A percentile compares a stretch with the other conserved stretches of the same genome.
These are phyloP conservation scores for Claviceps africana DNA, from an alignment of 2,329 filamentous ascomycete species.

Conservation along the genomic window DNA sequence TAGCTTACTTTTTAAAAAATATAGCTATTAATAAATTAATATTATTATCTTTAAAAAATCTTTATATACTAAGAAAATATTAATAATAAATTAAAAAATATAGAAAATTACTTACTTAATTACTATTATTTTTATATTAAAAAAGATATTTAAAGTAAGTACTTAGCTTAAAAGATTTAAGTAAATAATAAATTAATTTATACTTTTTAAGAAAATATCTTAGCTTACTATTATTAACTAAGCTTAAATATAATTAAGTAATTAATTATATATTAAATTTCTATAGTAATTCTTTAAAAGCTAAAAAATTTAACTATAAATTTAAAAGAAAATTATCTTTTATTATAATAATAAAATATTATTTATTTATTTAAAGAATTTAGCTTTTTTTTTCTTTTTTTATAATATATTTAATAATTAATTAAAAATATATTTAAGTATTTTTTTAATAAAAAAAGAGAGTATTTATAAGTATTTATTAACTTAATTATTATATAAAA, in stretches of 20 bases:
- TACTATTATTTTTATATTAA: not conserved
- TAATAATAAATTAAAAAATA: too few species aligned
- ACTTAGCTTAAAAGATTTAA: not conserved
- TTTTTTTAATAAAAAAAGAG: not conserved
- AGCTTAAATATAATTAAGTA: not conserved
- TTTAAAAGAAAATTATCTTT: too few species aligned
- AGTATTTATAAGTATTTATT: not conserved
- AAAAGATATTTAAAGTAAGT: too few species aligned
- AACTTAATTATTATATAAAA: not conserved
- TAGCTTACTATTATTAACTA: not conserved
- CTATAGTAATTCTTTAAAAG: not conserved
- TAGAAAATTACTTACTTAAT: not conserved
- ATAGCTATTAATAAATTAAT: too few species aligned
- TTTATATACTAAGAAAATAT: too few species aligned
- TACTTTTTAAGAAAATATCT: not conserved
- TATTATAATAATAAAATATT: not conserved
- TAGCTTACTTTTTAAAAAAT: too few species aligned
- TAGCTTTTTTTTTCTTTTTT: not conserved
- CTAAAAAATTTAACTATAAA: too few species aligned
- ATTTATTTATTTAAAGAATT: not conserved
- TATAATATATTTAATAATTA: not conserved
- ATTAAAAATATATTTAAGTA: not conserved
- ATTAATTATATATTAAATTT: not conserved
- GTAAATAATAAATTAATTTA: not conserved
- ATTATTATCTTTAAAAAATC: too few species aligned